Evolutionary conservation across 2,329 filamentous ascomycete genomes (phyloP).

Genomic region (Neurospora crassa): DNA sequence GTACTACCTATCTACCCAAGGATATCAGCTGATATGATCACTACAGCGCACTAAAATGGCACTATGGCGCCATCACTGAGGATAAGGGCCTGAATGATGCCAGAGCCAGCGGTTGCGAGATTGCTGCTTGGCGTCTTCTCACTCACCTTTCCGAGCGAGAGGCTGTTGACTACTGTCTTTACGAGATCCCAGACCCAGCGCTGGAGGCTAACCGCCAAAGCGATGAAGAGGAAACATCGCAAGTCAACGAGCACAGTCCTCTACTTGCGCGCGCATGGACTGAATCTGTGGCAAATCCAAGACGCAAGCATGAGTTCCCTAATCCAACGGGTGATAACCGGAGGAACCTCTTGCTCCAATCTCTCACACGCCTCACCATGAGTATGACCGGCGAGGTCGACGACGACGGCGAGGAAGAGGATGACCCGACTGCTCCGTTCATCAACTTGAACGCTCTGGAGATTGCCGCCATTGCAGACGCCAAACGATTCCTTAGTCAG

Average conservation of each 20-base stretch:
- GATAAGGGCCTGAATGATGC: conserved; percentile 58
- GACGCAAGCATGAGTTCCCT: not conserved
- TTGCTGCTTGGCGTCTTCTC: conserved; percentile 71
- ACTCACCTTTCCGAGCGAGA: conserved; percentile 62
- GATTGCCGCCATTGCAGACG: conserved; percentile 70
- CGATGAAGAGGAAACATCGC: conserved; percentile 30
- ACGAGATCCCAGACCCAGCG: conserved; percentile 51
- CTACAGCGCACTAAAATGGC: conserved; percentile 62
- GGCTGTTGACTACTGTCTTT: conserved; percentile 64
- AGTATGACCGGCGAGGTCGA: conserved; percentile 32
- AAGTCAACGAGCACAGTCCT: conserved; percentile 35
- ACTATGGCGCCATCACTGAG: conserved; percentile 56
- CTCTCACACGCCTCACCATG: conserved; percentile 46
- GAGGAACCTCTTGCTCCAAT: conserved; percentile 40
- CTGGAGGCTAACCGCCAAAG: conserved; percentile 17
- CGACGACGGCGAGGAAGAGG: conserved; percentile 37
- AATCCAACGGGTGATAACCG: conserved; percentile 31
- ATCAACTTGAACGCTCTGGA: conserved; percentile 76
- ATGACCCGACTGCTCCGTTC: conserved; percentile 62
- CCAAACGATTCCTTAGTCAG: conserved; percentile 78
- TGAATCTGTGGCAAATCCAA: conserved; percentile 10
- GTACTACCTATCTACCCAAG: not conserved
- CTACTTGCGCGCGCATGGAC: conserved; percentile 29
- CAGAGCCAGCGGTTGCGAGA: conserved; percentile 66
- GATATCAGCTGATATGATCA: conserved; percentile 4